Evolutionary conservation across 2,329 filamentous ascomycete species (phyloP).

Genomic region (Diaporthe longicolla): DNA sequence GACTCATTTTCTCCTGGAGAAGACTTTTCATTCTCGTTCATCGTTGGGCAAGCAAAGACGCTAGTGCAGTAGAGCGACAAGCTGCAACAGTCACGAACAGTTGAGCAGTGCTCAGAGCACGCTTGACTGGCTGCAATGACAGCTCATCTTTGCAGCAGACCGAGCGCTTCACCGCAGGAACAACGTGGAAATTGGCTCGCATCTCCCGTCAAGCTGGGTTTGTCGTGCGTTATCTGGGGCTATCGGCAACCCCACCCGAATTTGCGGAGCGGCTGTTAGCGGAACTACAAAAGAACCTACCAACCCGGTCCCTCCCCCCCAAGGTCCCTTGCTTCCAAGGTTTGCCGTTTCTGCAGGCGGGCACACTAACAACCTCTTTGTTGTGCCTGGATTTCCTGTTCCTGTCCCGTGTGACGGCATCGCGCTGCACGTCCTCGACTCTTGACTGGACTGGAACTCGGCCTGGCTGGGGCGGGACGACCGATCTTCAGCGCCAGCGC

Average conservation of each 20-base stretch:
- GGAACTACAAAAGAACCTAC: slow-evolving; percentile 35
- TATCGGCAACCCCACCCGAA: slow-evolving; percentile 24
- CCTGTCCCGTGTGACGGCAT: slow-evolving; percentile 30
- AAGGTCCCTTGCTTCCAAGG: slow-evolving; percentile 24
- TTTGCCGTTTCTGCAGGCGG: slow-evolving; percentile 29
- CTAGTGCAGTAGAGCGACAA: neutral
- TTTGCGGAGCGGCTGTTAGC: slow-evolving; percentile 37
- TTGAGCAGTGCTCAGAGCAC: slow-evolving; percentile 2
- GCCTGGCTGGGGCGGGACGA: slow-evolving; percentile 14
- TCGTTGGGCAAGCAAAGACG: neutral
- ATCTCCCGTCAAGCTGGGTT: slow-evolving; percentile 30
- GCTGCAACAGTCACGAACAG: neutral
- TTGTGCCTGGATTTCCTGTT: slow-evolving; percentile 25
- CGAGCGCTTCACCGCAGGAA: slow-evolving; percentile 32
- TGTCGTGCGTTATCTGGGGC: slow-evolving; percentile 32
- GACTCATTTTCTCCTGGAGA: neutral
- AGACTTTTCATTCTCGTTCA: neutral
- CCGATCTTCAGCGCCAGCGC: slow-evolving; percentile 30
- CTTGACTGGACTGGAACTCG: slow-evolving; percentile 27
- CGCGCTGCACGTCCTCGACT: slow-evolving; percentile 16
- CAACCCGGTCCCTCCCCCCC: neutral
- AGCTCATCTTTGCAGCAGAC: slow-evolving; percentile 36
- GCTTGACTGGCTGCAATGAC: slow-evolving; percentile 25
- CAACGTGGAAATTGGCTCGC: slow-evolving; percentile 34
- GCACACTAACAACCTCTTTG: slow-evolving; percentile 24